phyloP scores from a whole-genome alignment of 192 early-diverging fungal genomes.

The Mortierella alpina region DNA sequence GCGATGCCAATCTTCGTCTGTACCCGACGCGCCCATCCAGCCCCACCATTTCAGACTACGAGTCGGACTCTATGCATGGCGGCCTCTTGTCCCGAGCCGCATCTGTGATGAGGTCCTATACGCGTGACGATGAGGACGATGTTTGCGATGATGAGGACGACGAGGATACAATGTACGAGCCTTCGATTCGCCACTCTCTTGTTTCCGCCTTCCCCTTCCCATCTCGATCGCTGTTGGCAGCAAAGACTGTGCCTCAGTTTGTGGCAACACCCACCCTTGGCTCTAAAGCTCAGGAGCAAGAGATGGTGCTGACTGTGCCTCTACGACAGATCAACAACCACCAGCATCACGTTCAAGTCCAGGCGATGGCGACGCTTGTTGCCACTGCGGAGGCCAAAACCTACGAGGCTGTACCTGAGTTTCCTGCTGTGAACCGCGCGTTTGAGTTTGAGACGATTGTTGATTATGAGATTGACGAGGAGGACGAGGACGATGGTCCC shows the following conservation, averaged over 20 bases:
- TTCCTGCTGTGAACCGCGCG: background rate
- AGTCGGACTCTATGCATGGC: slow-evolving; percentile 39
- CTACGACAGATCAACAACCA: slow-evolving; percentile 37
- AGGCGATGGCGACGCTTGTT: background rate
- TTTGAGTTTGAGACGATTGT: slow-evolving; percentile 23
- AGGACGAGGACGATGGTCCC: slow-evolving; percentile 2
- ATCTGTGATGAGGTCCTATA: slow-evolving; percentile 20
- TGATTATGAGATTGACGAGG: slow-evolving; percentile 14
- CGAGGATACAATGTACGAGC: background rate
- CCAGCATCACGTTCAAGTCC: slow-evolving; percentile 1
- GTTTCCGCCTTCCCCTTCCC: background rate
- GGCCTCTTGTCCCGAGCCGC: slow-evolving; percentile 43
- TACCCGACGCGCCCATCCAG: slow-evolving; percentile 47
- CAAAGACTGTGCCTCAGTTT: background rate
- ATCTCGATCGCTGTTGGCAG: background rate
- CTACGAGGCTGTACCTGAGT: background rate
- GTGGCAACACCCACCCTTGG: background rate
- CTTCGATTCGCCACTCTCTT: background rate
- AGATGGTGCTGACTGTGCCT: slow-evolving; percentile 5
- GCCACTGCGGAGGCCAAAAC: background rate
- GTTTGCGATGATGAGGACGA: slow-evolving; percentile 18
- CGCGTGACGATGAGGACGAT: slow-evolving; percentile 1
- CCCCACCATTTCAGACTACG: slow-evolving; percentile 44
- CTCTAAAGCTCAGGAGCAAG: background rate
- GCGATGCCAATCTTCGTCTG: slow-evolving; percentile 39